Conservation (phyloP, 2,329 filamentous ascomycete genomes). For the Ophiocordyceps camponoti-saundersi region DNA sequence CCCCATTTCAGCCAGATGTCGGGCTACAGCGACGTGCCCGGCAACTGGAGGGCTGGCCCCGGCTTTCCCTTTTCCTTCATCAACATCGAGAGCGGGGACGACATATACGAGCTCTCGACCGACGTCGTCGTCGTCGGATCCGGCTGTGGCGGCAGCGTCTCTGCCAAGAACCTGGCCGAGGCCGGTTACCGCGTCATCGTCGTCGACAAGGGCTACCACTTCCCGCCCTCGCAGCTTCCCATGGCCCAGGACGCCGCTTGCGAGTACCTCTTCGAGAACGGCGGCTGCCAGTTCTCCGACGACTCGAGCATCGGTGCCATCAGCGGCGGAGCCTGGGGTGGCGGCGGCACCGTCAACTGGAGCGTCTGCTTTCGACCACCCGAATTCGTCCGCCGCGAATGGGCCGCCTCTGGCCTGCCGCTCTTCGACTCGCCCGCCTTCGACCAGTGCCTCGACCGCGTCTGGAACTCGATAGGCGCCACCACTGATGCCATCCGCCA, state of each 20-base stretch:
- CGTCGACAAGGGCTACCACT: conserved; percentile 69
- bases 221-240: conserved; percentile 53
- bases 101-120: conserved; percentile 46
- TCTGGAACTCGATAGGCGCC: conserved; percentile 67
- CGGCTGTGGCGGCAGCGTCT: conserved; percentile 70
- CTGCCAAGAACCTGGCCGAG: conserved; percentile 64
- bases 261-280: conserved; percentile 52
- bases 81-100: conserved; percentile 28
- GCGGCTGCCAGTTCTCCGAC: conserved; percentile 37
- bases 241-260: conserved; percentile 48
- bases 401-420: conserved; percentile 53
- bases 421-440: conserved; percentile 62
- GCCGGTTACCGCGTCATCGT: conserved; percentile 62
- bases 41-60: conserved; percentile 29
- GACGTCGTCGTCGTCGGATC: conserved; percentile 80
- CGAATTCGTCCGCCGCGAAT: conserved; percentile 62
- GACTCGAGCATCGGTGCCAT: conserved; percentile 43
- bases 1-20: conserved; percentile 35
- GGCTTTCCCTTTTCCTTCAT: conserved; percentile 43
- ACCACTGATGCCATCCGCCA: conserved; percentile 48
- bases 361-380: conserved; percentile 49
- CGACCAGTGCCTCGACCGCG: conserved; percentile 62
- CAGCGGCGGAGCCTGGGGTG: conserved; percentile 62
- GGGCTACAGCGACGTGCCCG: conserved; percentile 38
- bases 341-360: conserved; percentile 84